Evolutionary conservation across 768 basidiomycete genomes (phyloP).

Genomic region (Rossbeevera mucosa): DNA sequence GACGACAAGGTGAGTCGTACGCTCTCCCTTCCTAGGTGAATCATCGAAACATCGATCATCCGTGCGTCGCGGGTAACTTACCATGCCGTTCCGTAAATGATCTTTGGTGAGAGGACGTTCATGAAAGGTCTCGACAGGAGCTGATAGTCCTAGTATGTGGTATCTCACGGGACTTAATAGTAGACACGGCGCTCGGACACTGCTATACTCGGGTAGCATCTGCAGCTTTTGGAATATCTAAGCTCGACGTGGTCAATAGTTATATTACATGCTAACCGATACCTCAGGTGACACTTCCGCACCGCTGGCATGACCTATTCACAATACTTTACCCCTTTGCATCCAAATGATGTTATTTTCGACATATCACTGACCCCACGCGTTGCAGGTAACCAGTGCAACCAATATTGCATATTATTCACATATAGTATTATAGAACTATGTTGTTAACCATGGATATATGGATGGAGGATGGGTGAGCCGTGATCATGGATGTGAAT

Average conservation of each 20-base stretch:
- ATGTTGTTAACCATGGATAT: neutral
- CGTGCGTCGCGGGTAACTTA: conserved; percentile 21
- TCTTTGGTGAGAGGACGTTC: conserved; percentile 36
- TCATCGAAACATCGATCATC: neutral
- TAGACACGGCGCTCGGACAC: neutral
- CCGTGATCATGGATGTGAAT: conserved; percentile 8
- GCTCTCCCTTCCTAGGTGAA: conserved; percentile 65
- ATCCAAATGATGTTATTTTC: conserved; percentile 53
- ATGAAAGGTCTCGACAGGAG: conserved; percentile 15
- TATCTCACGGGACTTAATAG: conserved; percentile 23
- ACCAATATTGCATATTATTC: conserved; percentile 3
- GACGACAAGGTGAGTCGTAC: conserved; percentile 62
- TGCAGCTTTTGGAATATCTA: too few relatives aligned
- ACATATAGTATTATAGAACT: neutral
- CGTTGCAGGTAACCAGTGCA: conserved; percentile 36
- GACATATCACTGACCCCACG: conserved; percentile 43
- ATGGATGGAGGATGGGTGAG: neutral
- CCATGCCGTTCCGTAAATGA: conserved; percentile 65
- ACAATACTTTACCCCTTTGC: conserved; percentile 27
- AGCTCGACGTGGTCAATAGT: too few relatives aligned
- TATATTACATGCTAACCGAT: too few relatives aligned
- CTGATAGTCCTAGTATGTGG: neutral
- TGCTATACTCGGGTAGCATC: too few relatives aligned
- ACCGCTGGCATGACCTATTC: neutral
- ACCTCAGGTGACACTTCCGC: neutral